A percentile compares a stretch with the other conserved stretches of the same genome.
phyloP scores from a whole-genome alignment of 495 filamentous ascomycete species.

The Cairneyella variabilis region DNA sequence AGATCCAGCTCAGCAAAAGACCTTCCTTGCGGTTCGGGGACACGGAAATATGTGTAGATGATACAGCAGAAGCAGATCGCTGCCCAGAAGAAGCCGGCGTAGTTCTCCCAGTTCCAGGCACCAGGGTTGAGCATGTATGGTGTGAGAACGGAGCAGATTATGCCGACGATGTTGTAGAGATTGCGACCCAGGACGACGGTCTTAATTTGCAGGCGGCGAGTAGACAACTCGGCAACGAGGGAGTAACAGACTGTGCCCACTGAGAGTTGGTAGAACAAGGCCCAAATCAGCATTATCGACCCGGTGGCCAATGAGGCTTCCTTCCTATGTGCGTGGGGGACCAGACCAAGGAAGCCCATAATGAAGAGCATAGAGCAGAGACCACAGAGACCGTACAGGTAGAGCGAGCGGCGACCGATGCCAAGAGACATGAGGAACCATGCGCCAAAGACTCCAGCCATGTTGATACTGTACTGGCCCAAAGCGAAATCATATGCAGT shows the following conservation, averaged over 20 bases:
- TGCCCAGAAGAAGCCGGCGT: slow-evolving; percentile 80
- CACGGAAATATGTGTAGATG: slow-evolving; percentile 70
- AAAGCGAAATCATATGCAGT: slow-evolving; percentile 67
- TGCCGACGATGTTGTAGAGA: slow-evolving; percentile 68
- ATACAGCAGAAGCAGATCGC: slow-evolving; percentile 70
- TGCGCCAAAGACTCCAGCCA: slow-evolving; percentile 66
- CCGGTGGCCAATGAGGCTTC: slow-evolving; percentile 63
- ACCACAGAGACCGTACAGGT: slow-evolving; percentile 62
- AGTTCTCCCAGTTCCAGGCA: slow-evolving; percentile 73
- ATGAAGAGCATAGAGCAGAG: slow-evolving; percentile 64
- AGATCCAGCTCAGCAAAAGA: slow-evolving; percentile 73
- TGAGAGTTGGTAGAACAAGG: slow-evolving; percentile 68
- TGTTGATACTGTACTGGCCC: slow-evolving; percentile 73
- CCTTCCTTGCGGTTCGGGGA: slow-evolving; percentile 67
- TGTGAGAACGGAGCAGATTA: slow-evolving; percentile 65
- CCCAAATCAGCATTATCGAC: slow-evolving; percentile 68
- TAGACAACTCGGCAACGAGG: slow-evolving; percentile 70
- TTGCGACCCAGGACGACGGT: slow-evolving; percentile 69
- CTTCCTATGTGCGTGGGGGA: slow-evolving; percentile 46
- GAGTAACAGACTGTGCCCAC: slow-evolving; percentile 80
- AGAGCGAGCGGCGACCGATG: slow-evolving; percentile 68
- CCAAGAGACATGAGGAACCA: slow-evolving; percentile 72
- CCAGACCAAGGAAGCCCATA: slow-evolving; percentile 70
- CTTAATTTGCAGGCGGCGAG: slow-evolving; percentile 71
- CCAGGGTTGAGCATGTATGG: slow-evolving; percentile 73